A percentile compares a stretch with the other conserved stretches of the same genome.
phyloP scores from a whole-genome alignment of 2,329 filamentous ascomycete species.

The Colletotrichum sublineola region DNA sequence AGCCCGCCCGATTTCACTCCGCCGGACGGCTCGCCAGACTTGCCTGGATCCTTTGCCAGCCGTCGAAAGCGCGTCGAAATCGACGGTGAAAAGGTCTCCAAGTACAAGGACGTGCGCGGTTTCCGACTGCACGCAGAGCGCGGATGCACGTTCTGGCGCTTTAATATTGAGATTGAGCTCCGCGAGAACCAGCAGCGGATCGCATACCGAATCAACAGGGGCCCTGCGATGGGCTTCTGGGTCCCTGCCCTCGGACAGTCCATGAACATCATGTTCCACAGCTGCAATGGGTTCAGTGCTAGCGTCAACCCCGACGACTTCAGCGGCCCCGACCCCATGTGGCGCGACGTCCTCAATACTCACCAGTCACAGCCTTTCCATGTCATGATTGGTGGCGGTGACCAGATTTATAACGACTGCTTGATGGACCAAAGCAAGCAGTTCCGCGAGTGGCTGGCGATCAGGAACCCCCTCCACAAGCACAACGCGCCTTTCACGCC shows the following conservation, averaged over 20 bases:
- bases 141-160: conserved; percentile 96
- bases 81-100: conserved; percentile 85
- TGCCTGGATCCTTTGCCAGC: conserved; percentile 66
- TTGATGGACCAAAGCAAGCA: conserved; percentile 80
- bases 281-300: conserved; percentile 94
- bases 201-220: conserved; percentile 94
- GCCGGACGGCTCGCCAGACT: conserved; percentile 59
- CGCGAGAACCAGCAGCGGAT: conserved; percentile 83
- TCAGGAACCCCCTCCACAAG: conserved; percentile 84
- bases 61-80: conserved; percentile 65
- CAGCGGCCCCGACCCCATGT: conserved; percentile 94
- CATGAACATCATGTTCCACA: conserved; percentile 99
- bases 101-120: conserved; percentile 86
- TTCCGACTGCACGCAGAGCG: conserved; percentile 86
- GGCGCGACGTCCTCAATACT: conserved; percentile 93
- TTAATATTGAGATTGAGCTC: conserved; percentile 94
- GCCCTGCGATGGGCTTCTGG: conserved; percentile 93
- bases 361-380: conserved; percentile 95
- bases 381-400: conserved; percentile 97
- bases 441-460: conserved; percentile 87
- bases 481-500: conserved; percentile 81
- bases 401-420: conserved; percentile 96
- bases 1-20: conserved; percentile 63
- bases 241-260: conserved; percentile 85
- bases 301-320: conserved; percentile 83